A percentile compares a stretch with the other conserved stretches of the same genome.
Conservation (phyloP, 495 filamentous ascomycete species). For the Pyrenula massariospora region DNA sequence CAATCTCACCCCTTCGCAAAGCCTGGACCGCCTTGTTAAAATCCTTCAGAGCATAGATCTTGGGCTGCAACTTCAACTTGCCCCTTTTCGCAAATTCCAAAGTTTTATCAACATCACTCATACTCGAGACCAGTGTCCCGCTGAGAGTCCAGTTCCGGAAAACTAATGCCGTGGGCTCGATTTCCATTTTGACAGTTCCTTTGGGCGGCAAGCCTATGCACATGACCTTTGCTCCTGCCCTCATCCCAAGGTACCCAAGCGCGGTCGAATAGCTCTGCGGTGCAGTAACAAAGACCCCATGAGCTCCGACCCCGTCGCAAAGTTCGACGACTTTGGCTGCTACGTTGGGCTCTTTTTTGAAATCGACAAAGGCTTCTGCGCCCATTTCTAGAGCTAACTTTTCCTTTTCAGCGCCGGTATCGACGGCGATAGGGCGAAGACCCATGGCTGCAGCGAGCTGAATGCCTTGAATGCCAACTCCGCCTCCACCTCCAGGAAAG, state of each 20-base stretch:
- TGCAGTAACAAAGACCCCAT: conserved; percentile 40
- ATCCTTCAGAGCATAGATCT: not conserved
- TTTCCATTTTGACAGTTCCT: conserved; percentile 20
- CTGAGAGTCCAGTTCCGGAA: conserved; percentile 33
- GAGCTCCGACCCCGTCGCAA: conserved; percentile 32
- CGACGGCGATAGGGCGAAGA: conserved; percentile 39
- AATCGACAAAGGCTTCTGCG: conserved; percentile 40
- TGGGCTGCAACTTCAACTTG: conserved; percentile 21
- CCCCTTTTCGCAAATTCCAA: conserved; percentile 37
- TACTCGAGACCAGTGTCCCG: conserved; percentile 35
- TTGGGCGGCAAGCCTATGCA: conserved; percentile 26
- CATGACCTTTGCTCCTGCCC: conserved; percentile 33
- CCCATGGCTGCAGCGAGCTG: conserved; percentile 27
- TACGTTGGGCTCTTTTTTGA: conserved; percentile 22
- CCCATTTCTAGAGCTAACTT: conserved; percentile 30
- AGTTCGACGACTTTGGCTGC: conserved; percentile 25
- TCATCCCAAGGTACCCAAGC: conserved; percentile 22
- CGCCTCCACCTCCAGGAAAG: not conserved
- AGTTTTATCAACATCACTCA: conserved; percentile 28
- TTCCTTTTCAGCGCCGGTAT: conserved; percentile 29
- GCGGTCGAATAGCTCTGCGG: conserved; percentile 31
- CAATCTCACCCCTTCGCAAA: conserved; percentile 2
- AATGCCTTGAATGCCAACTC: not conserved
- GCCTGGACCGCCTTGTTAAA: not conserved
- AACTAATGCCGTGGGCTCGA: conserved; percentile 27